Percentiles rank a stretch among this genome's conserved stretches.
Evolutionary conservation across 495 filamentous ascomycete species (phyloP).

Genomic region (Apiosordaria backusii): DNA sequence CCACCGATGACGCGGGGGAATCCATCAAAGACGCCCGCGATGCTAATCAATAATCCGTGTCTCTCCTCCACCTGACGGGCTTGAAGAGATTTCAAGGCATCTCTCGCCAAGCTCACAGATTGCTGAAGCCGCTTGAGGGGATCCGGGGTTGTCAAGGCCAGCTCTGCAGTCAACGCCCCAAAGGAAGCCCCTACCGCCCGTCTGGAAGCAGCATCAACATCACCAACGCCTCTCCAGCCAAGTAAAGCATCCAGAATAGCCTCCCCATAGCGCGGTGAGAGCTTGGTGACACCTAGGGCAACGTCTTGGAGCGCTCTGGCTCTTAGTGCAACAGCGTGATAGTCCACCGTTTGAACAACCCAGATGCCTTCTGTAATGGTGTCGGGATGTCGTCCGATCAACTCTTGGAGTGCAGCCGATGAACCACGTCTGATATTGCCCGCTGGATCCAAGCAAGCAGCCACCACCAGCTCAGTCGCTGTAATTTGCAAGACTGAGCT

Average conservation of each 20-base stretch:
- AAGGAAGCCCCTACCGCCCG: conserved; percentile 67
- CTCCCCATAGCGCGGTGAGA: conserved; percentile 66
- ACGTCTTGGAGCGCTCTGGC: conserved; percentile 76
- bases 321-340: conserved; percentile 85
- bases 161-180: conserved; percentile 52
- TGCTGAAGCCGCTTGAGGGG: conserved; percentile 28
- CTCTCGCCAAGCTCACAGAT: conserved; percentile 37
- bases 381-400: conserved; percentile 88
- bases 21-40: conserved; percentile 47
- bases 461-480: conserved; percentile 72
- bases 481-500: conserved; percentile 67
- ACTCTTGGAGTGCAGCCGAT: conserved; percentile 90
- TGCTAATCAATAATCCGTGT: conserved; percentile 63
- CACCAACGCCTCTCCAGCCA: conserved; percentile 83
- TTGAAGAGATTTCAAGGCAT: conserved; percentile 47
- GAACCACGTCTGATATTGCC: conserved; percentile 91
- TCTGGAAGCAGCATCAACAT: conserved; percentile 67
- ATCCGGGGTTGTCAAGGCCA: conserved; percentile 21
- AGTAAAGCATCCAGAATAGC: conserved; percentile 67
- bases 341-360: conserved; percentile 86
- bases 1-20: conserved; percentile 25
- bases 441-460: conserved; percentile 81
- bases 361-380: conserved; percentile 74
- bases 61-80: conserved; percentile 61
- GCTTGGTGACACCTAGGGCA: conserved; percentile 57